Conservation (phyloP, 2,329 filamentous ascomycete genomes). For the Parastagonospora nodorum region DNA sequence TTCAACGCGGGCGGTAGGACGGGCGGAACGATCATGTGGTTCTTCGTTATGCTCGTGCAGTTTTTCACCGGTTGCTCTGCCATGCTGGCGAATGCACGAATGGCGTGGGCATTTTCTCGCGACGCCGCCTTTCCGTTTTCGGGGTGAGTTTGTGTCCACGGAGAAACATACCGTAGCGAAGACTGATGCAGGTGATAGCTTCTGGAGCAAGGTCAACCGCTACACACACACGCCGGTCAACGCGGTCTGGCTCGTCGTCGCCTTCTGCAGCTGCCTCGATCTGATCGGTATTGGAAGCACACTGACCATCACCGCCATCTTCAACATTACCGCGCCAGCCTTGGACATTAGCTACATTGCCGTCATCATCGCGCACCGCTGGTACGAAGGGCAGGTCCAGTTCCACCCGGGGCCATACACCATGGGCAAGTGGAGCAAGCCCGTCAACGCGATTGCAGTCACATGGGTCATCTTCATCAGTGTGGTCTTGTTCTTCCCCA, state of each 20-base stretch:
- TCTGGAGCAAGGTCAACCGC: slow-evolving; percentile 59
- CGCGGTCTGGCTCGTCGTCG: slow-evolving; percentile 67
- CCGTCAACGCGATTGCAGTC: slow-evolving; percentile 62
- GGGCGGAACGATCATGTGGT: slow-evolving; percentile 66
- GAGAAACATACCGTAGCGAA: slow-evolving; percentile 2
- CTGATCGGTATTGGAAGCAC: slow-evolving; percentile 59
- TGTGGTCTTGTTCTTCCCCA: slow-evolving; percentile 61
- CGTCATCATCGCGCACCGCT: slow-evolving; percentile 63
- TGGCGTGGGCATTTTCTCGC: slow-evolving; percentile 66
- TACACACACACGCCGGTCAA: slow-evolving; percentile 65
- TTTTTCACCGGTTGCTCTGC: slow-evolving; percentile 69
- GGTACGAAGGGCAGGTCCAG: slow-evolving; percentile 58
- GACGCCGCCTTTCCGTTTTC: slow-evolving; percentile 67
- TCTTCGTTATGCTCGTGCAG: slow-evolving; percentile 66
- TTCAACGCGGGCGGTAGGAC: slow-evolving; percentile 63
- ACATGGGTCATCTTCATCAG: slow-evolving; percentile 68
- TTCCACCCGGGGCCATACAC: slow-evolving; percentile 64
- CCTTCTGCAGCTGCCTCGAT: slow-evolving; percentile 59
- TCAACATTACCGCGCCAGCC: slow-evolving; percentile 54
- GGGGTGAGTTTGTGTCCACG: slow-evolving; percentile 43
- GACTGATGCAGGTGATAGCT: slow-evolving; percentile 43
- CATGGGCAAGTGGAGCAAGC: slow-evolving; percentile 60
- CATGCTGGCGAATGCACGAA: slow-evolving; percentile 67
- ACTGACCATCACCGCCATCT: slow-evolving; percentile 56
- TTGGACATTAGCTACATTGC: slow-evolving; percentile 62